Percentiles rank a stretch among this genome's conserved stretches.
Evolutionary conservation across 495 filamentous ascomycete genomes (phyloP).

Genomic region (Penicillium pulvis): DNA sequence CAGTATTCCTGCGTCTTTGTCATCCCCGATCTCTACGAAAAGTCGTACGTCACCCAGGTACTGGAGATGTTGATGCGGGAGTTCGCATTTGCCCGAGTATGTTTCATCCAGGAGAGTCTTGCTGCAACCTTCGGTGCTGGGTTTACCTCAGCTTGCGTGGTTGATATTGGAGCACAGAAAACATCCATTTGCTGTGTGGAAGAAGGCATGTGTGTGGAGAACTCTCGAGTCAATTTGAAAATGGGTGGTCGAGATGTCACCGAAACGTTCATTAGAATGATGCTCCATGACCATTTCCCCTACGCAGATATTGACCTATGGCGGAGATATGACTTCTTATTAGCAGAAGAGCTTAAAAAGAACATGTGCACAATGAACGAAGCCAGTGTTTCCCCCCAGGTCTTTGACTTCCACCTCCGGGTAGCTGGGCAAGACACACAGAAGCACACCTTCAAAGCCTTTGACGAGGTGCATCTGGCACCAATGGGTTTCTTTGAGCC

Average conservation of each 20-base stretch:
- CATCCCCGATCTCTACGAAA: conserved; percentile 95
- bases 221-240: conserved; percentile 91
- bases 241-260: conserved; percentile 92
- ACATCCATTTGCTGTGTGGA: conserved; percentile 97
- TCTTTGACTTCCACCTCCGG: conserved; percentile 84
- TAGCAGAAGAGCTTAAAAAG: conserved; percentile 93
- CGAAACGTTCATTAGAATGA: conserved; percentile 93
- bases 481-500: conserved; percentile 91
- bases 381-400: conserved; percentile 76
- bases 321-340: conserved; percentile 85
- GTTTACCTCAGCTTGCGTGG: conserved; percentile 87
- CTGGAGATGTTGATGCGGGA: conserved; percentile 84
- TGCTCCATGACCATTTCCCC: conserved; percentile 92
- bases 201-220: conserved; percentile 91
- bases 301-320: conserved; percentile 91
- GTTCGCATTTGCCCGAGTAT: conserved; percentile 82
- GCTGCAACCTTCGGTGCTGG: conserved; percentile 96
- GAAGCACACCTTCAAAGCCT: conserved; percentile 92
- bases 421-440: conserved; percentile 83
- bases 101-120: conserved; percentile 93
- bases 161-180: conserved; percentile 97
- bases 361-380: conserved; percentile 87
- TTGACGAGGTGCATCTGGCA: conserved; percentile 89
- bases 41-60: conserved; percentile 79
- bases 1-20: conserved; percentile 94